phyloP scores from a whole-genome alignment of 805 yeast genomes.

The Saccharomycopsis fodiens region DNA sequence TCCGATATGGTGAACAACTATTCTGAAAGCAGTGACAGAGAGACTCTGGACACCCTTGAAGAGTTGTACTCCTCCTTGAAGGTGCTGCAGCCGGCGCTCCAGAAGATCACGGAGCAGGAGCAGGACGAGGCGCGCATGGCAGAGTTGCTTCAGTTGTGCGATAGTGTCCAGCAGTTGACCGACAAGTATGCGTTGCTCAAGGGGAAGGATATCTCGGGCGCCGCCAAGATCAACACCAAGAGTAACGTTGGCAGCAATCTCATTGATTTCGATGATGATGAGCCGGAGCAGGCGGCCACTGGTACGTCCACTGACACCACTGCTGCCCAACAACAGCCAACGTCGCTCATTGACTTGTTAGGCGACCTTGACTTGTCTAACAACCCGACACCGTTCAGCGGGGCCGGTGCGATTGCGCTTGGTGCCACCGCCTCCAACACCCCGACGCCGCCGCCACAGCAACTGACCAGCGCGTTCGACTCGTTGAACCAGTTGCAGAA shows the following conservation, averaged over 20 bases:
- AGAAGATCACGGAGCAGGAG: constrained; percentile 77
- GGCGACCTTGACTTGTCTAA: constrained; percentile 46
- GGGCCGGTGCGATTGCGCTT: constrained; percentile 41
- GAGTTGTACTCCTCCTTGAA: constrained; percentile 77
- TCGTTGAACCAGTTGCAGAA: constrained; percentile 17
- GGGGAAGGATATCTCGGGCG: constrained; percentile 53
- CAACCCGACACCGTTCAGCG: constrained; percentile 31
- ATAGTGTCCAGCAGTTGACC: constrained; percentile 61
- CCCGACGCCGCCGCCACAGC: constrained; percentile 22
- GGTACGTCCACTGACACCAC: constrained; percentile 23
- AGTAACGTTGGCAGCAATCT: constrained; percentile 39
- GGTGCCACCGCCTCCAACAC: constrained; percentile 25
- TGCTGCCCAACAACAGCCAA: constrained; percentile 26
- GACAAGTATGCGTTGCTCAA: constrained; percentile 59
- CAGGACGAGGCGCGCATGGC: constrained; percentile 53
- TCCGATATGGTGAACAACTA: constrained; percentile 59
- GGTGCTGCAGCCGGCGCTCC: constrained; percentile 79
- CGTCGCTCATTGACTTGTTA: constrained; percentile 57
- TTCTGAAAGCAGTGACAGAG: constrained; percentile 25
- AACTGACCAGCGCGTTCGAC: constrained; percentile 17
- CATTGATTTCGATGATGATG: constrained; percentile 69
- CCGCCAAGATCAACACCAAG: constrained; percentile 40
- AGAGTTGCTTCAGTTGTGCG: constrained; percentile 63
- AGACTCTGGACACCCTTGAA: constrained; percentile 60
- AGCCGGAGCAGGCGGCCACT: constrained; percentile 21